Percentiles rank a stretch among this genome's conserved stretches.
Evolutionary conservation across 495 filamentous ascomycete species (phyloP).

Genomic region (Penicillium bovifimosum): DNA sequence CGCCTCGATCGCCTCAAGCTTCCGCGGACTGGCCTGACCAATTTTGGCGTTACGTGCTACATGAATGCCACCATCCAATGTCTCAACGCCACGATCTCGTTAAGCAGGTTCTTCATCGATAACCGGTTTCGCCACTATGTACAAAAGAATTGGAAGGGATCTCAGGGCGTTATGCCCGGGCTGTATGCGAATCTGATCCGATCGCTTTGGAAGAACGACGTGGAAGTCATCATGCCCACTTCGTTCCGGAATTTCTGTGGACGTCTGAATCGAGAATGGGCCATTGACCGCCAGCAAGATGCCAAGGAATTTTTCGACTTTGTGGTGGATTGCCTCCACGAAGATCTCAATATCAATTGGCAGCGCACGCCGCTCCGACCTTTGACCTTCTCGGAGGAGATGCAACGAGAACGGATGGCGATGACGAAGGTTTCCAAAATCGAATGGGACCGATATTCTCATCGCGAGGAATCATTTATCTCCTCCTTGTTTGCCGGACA

Average conservation of each 20-base stretch:
- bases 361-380: slow-evolving; percentile 51
- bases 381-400: slow-evolving; percentile 58
- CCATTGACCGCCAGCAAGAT: slow-evolving; percentile 65
- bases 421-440: slow-evolving; percentile 53
- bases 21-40: slow-evolving; percentile 68
- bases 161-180: slow-evolving; percentile 72
- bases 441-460: slow-evolving; percentile 66
- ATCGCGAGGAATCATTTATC: slow-evolving; percentile 61
- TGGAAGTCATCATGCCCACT: slow-evolving; percentile 53
- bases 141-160: slow-evolving; percentile 63
- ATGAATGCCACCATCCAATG: slow-evolving; percentile 86
- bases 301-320: slow-evolving; percentile 75
- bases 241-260: slow-evolving; percentile 54
- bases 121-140: slow-evolving; percentile 51
- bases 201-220: slow-evolving; percentile 64
- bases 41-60: slow-evolving; percentile 81
- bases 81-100: slow-evolving; percentile 65
- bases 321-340: slow-evolving; percentile 63
- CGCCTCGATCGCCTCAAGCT: slow-evolving; percentile 46
- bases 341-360: slow-evolving; percentile 69
- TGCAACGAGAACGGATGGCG: slow-evolving; percentile 57
- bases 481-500: slow-evolving; percentile 68
- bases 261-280: slow-evolving; percentile 54
- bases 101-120: slow-evolving; percentile 63
- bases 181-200: slow-evolving; percentile 69